phyloP scores from a whole-genome alignment of 1,284 basidiomycete genomes.

The Athelia psychrophila region DNA sequence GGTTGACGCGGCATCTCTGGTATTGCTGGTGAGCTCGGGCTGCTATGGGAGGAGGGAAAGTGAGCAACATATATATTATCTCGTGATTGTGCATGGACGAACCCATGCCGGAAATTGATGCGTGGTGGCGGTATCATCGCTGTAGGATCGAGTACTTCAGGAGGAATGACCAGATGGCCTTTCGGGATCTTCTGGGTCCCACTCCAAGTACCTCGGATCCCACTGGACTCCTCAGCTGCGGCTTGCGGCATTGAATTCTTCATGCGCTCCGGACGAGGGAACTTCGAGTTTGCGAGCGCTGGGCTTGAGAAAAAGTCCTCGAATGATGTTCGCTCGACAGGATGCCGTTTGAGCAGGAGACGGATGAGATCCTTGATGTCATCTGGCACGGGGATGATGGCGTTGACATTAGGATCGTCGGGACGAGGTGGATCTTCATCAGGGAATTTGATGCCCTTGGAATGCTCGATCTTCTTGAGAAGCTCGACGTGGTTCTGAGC shows the following conservation, averaged over 20 bases:
- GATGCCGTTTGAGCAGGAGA: conserved; percentile 78
- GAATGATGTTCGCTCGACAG: conserved; percentile 84
- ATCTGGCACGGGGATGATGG: conserved; percentile 31
- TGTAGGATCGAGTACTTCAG: conserved; percentile 72
- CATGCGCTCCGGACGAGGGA: conserved; percentile 44
- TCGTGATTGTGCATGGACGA: background rate
- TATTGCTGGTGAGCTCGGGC: conserved; percentile 3
- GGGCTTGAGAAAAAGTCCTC: conserved; percentile 88
- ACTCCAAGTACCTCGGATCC: conserved; percentile 17
- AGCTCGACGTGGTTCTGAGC: conserved; percentile 97
- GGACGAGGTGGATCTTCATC: conserved; percentile 70
- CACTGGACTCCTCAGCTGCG: conserved; percentile 5
- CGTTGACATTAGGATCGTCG: conserved; percentile 2
- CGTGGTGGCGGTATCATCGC: conserved; percentile 77
- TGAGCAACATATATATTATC: background rate
- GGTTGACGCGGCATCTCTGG: conserved; percentile 2
- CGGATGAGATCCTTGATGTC: conserved; percentile 93
- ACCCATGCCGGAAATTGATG: conserved; percentile 58
- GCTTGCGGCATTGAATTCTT: conserved; percentile 12
- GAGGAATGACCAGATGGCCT: conserved; percentile 65
- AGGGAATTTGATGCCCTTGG: conserved; percentile 87
- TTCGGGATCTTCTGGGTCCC: conserved; percentile 51
- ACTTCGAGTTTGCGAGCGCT: conserved; percentile 82
- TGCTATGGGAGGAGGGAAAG: conserved; percentile 6
- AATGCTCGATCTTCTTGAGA: conserved; percentile 87